Base-by-base conservation (phyloP, 352 stramenopile species). In the Phytophthora melonis region DNA sequence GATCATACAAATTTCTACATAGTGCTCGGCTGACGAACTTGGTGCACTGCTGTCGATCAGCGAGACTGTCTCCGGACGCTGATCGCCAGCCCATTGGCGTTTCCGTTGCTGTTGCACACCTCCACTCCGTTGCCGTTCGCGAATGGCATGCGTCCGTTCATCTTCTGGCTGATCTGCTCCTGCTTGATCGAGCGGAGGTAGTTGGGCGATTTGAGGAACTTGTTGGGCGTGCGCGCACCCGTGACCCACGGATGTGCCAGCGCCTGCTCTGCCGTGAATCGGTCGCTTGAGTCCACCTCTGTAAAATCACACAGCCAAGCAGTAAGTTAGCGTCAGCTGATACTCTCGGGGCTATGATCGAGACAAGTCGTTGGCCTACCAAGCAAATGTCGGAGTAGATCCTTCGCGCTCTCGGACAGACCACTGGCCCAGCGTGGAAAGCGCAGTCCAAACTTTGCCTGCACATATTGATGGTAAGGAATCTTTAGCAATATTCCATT, bases 371-470 rank as follows among this genome's bases (percentile, higher is more conserved):
- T 18, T 53, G 30, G 36, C 70, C 25, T 68, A 93, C 86, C 86
- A 34, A 97, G 78, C 56, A 97, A 73, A 68, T 94, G 86, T 21
- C 87, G 87, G 23, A 97, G 80, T 54, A 97, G 68, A 63, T 97
- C 90, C 70, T 97, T 97, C 7, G 90, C 90, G 59, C 88, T 93
- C 39, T 93, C 88, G 13, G 90, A 97, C 10, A 97, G 74, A 11
- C 87, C 88, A 54, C 70, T 94, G 3, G 97, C 96, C 97, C 97
- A 99, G 16, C 92, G 83, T 27, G 97, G 96, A 65, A 98, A 99
- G 11, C 96, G 91, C 5, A 99, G 80, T 27, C 93, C 90, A 78
- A 99, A 99, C 74, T 98, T 99, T 23, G 87, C 81, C 78, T 97
- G 49, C 2, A 86, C 32, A 18, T 23, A 50, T 23, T 10, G 5